A percentile compares a stretch with the other conserved stretches of the same genome.
Conservation (phyloP, 2,329 filamentous ascomycete genomes). For the Bipolaris cookei region DNA sequence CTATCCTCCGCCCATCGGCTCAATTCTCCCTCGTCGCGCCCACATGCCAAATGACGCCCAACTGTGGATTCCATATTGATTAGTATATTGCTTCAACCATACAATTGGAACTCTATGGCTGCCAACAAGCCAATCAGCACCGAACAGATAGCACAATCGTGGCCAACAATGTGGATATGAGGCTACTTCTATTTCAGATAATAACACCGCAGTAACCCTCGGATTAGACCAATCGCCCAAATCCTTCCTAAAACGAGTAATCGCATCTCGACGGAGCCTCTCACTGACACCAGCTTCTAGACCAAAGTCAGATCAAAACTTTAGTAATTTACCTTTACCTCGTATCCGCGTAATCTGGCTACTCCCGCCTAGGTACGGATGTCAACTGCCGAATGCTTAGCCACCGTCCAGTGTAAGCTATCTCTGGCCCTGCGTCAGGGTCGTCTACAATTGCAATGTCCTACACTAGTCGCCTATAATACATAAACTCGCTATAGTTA, state of each 20-base stretch:
- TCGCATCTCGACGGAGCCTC: background rate
- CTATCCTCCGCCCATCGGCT: conserved; percentile 13
- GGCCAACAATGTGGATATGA: background rate
- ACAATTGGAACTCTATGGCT: background rate
- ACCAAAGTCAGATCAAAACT: background rate
- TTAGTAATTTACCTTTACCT: background rate
- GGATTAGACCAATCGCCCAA: background rate
- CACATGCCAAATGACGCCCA: conserved; percentile 15
- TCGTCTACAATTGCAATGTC: background rate
- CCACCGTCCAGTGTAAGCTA: background rate
- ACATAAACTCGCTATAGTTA: background rate
- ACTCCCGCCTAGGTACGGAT: background rate
- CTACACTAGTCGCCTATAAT: background rate
- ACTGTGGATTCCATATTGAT: background rate
- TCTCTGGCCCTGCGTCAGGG: background rate
- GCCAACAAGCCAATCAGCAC: background rate
- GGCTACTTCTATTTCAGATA: background rate
- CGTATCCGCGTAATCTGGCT: background rate
- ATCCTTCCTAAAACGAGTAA: background rate
- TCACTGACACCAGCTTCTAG: background rate
- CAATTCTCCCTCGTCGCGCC: background rate
- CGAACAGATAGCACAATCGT: background rate
- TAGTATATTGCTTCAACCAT: conserved; percentile 1
- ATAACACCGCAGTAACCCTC: background rate
- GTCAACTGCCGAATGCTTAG: background rate